Conservation (phyloP, 805 yeast genomes). For the Candida dajiaensis region DNA sequence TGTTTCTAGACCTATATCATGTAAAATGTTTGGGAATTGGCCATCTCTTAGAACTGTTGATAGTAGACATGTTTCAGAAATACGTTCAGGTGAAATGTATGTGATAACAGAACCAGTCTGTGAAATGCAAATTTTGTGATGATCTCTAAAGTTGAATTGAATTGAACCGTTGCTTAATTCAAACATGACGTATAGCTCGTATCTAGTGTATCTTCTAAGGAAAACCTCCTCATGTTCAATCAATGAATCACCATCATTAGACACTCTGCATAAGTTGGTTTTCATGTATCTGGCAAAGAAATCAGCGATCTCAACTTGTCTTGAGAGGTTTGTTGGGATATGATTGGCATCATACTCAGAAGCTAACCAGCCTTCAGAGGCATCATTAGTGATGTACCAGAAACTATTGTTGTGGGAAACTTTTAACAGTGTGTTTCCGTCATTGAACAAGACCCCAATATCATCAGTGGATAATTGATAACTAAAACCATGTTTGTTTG, state of each 20-base stretch:
- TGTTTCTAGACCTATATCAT: constrained; percentile 37
- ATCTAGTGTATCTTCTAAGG: constrained; percentile 77
- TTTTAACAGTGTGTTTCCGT: constrained; percentile 75
- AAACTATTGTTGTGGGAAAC: constrained; percentile 57
- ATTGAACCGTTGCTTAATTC: constrained; percentile 87
- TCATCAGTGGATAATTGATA: constrained; percentile 87
- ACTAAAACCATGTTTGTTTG: constrained; percentile 92
- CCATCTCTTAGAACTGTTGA: constrained; percentile 42
- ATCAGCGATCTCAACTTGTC: constrained; percentile 79
- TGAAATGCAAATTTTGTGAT: constrained; percentile 79
- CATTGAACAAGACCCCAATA: constrained; percentile 86
- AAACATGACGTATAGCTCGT: constrained; percentile 80
- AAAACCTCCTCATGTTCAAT: constrained; percentile 59
- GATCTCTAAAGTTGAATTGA: constrained; percentile 95
- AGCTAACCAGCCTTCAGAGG: constrained; percentile 47
- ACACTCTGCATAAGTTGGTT: constrained; percentile 76
- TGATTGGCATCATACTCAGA: constrained; percentile 37
- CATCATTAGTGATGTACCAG: constrained; percentile 52
- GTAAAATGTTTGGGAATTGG: constrained; percentile 38
- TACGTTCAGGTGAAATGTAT: constrained; percentile 73
- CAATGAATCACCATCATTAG: constrained; percentile 47
- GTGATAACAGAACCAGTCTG: constrained; percentile 72
- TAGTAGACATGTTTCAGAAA: constrained; percentile 60
- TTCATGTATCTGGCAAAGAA: constrained; percentile 91
- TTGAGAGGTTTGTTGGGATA: constrained; percentile 45